Conservation (phyloP, 108 stramenopile genomes). For the Stephanodiscus triporus region DNA sequence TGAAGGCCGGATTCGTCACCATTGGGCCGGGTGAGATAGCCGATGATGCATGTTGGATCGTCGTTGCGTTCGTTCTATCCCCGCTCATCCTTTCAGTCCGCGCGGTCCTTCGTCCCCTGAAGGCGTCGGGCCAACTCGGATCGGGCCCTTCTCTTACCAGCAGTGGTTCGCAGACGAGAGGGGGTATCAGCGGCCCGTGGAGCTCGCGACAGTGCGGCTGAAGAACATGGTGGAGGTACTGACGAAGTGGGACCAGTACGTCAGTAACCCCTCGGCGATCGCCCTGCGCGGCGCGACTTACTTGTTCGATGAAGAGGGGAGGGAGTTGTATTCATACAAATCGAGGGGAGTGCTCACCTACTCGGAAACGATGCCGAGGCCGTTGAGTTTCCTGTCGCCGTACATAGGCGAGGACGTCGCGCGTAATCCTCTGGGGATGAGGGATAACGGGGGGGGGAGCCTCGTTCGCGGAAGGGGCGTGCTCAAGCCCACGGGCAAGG, state of each 20-base stretch:
- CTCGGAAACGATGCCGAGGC: slow-evolving; percentile 63
- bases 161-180: slow-evolving; percentile 48
- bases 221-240: slow-evolving; percentile 73
- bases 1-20: slow-evolving; percentile 46
- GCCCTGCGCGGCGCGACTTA: slow-evolving; percentile 67
- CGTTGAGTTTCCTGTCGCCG: slow-evolving; percentile 60
- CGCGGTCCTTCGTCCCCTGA: slow-evolving; percentile 41
- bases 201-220: slow-evolving; percentile 75
- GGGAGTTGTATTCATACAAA: slow-evolving; percentile 54
- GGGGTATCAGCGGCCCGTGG: slow-evolving; percentile 75
- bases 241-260: slow-evolving; percentile 64
- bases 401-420: slow-evolving; percentile 62
- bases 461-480: slow-evolving; percentile 28
- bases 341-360: slow-evolving; percentile 67
- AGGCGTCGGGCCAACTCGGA: slow-evolving; percentile 16
- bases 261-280: slow-evolving; percentile 48
- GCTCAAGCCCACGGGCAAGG: slow-evolving; percentile 42
- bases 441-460: slow-evolving; percentile 44
- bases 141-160: slow-evolving; percentile 36
- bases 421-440: slow-evolving; percentile 62
- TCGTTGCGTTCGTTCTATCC: slow-evolving; percentile 17
- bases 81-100: slow-evolving; percentile 37
- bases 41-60: neutral
- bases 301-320: slow-evolving; percentile 55
- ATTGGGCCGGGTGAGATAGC: slow-evolving; percentile 21